Evolutionary conservation across 2,329 filamentous ascomycete species (phyloP), one percentile per base, ranked within the genome.

Genomic region (Huntiella moniliformis): DNA sequence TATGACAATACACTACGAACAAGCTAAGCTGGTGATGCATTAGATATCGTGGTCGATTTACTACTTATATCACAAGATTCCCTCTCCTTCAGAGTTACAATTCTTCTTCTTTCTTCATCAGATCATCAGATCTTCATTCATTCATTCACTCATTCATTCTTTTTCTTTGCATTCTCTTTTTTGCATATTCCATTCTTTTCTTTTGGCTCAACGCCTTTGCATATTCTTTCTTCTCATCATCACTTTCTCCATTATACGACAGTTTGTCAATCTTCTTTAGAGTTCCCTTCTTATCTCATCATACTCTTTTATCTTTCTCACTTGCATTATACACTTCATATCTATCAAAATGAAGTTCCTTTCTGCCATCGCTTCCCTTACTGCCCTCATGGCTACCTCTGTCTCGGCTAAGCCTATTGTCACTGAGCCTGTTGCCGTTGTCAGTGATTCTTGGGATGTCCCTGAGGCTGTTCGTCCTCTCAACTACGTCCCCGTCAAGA

Each of bases 401-500:
- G 45, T 38, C n/a, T n/a, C 42, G 32, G 48, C 44, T n/a, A 47
- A 47, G 33, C 42, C 41, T 11, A 16, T 44, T 28, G 17, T 41
- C 7, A 7, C 40, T 17, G 38, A 46, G 38, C 33, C 46, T 3
- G 33, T 46, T 31, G 16, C 45, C 13, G 12, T 40, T 36, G 28
- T 39, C 18, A 31, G 16, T n/a, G 33, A 44, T 42, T 40, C 45
- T 17, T 45, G 45, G 41, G 31, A 47, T 6, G 28, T 42, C 15
- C 45, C 48, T 17, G 37, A 38, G 36, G 35, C 32, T 12, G 35
- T 47, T n/a, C 48, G 41, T 4, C 44, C 44, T 4, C 47, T 51
- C 6, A 51, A 50, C 43, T 39, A 50, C n/a, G n/a, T 45, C 6
- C 39, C 43, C 13, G 33, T 46, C 6, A 48, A 40, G 5, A 38